phyloP scores from a whole-genome alignment of 768 basidiomycete genomes.

The Tulasnella sp. region DNA sequence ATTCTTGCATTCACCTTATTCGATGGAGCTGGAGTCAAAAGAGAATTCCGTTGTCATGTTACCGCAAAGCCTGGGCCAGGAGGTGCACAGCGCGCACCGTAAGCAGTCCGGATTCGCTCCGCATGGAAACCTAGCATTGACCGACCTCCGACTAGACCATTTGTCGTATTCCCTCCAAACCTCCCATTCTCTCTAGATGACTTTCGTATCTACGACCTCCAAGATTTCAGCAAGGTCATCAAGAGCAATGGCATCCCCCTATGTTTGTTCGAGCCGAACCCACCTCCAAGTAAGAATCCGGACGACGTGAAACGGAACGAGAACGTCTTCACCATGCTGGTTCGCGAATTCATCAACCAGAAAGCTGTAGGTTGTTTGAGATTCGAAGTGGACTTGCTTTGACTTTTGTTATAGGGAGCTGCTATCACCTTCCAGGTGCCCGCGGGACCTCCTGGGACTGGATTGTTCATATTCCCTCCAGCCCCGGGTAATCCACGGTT shows the following conservation, averaged over 20 bases:
- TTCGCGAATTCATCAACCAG: background rate
- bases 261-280: conserved; percentile 2
- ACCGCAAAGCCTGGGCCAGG: background rate
- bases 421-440: background rate
- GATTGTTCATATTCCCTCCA: conserved; percentile 8
- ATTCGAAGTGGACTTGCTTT: background rate
- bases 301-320: background rate
- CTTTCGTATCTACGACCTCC: background rate
- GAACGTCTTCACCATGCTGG: background rate
- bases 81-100: background rate
- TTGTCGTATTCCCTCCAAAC: background rate
- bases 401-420: background rate
- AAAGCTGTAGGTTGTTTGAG: background rate
- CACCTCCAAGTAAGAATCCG: background rate
- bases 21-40: background rate
- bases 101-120: background rate
- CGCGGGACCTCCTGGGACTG: background rate
- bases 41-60: background rate
- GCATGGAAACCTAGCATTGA: too few relatives aligned
- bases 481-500: background rate
- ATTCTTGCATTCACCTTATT: background rate
- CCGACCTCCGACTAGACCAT: background rate
- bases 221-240: background rate
- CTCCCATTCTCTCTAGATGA: background rate
- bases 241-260: conserved; percentile 9